phyloP scores from a whole-genome alignment of 1,284 basidiomycete genomes.

The Termitomyces sp. region DNA sequence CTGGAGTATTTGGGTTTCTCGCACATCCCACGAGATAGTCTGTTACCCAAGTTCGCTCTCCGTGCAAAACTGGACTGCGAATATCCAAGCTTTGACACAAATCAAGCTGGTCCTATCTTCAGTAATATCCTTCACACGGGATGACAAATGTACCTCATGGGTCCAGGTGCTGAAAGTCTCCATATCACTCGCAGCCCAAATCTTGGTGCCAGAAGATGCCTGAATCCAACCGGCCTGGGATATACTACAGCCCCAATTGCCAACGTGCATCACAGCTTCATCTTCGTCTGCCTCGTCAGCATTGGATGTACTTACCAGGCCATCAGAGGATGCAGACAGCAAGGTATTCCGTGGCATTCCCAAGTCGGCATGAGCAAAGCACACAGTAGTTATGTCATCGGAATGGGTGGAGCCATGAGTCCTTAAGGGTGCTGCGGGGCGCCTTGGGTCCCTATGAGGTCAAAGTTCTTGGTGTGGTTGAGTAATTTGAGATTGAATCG shows the following conservation, averaged over 20 bases:
- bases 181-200: slow-evolving; percentile 82
- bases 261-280: slow-evolving; percentile 62
- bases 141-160: slow-evolving; percentile 41
- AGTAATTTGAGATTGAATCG: slow-evolving; percentile 13
- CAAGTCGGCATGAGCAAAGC: slow-evolving; percentile 39
- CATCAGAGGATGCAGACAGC: slow-evolving; percentile 71
- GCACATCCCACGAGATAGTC: slow-evolving; percentile 55
- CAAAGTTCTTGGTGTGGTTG: neutral
- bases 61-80: slow-evolving; percentile 46
- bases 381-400: slow-evolving; percentile 69
- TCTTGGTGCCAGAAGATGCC: slow-evolving; percentile 23
- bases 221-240: slow-evolving; percentile 68
- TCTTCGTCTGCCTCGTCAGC: slow-evolving; percentile 70
- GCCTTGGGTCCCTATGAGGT: slow-evolving; percentile 46
- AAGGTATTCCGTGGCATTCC: slow-evolving; percentile 33
- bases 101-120: slow-evolving; percentile 42
- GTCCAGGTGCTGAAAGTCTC: slow-evolving; percentile 79
- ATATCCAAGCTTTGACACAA: slow-evolving; percentile 45
- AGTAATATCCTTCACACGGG: neutral
- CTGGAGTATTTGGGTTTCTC: slow-evolving; percentile 22
- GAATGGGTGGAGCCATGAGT: slow-evolving; percentile 61
- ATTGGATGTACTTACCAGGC: slow-evolving; percentile 63
- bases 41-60: slow-evolving; percentile 50
- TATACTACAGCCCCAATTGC: slow-evolving; percentile 72
- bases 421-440: slow-evolving; percentile 34